Evolutionary conservation across 2,329 filamentous ascomycete genomes (phyloP).

Genomic region (Diplodia sapinea): DNA sequence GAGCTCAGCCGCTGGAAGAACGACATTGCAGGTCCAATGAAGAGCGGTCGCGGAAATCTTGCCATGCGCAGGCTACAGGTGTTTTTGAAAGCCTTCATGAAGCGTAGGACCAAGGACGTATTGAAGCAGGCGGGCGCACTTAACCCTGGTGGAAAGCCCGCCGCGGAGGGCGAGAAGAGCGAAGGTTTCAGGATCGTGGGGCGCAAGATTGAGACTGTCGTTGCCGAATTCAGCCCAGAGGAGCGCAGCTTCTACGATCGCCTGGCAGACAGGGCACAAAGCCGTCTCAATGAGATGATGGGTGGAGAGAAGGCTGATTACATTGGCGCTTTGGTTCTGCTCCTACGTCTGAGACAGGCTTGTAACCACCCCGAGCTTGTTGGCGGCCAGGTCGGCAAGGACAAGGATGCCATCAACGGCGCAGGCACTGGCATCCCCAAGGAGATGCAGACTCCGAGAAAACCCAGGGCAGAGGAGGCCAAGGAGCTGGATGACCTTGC

Average conservation of each 20-base stretch:
- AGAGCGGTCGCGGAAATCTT: slow-evolving; percentile 84
- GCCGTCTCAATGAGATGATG: slow-evolving; percentile 89
- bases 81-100: slow-evolving; percentile 93
- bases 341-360: slow-evolving; percentile 88
- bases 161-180: slow-evolving; percentile 59
- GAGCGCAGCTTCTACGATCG: slow-evolving; percentile 87
- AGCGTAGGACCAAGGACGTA: slow-evolving; percentile 97
- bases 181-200: slow-evolving; percentile 87
- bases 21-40: slow-evolving; percentile 87
- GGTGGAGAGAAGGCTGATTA: slow-evolving; percentile 80
- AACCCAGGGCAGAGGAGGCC: slow-evolving; percentile 57
- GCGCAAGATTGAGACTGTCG: slow-evolving; percentile 82
- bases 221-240: slow-evolving; percentile 76
- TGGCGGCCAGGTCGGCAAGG: slow-evolving; percentile 81
- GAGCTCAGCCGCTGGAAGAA: slow-evolving; percentile 87
- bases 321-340: slow-evolving; percentile 87
- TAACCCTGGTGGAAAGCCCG: slow-evolving; percentile 71
- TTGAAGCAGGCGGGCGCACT: slow-evolving; percentile 84
- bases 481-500: slow-evolving; percentile 81
- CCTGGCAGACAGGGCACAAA: slow-evolving; percentile 82
- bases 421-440: slow-evolving; percentile 37
- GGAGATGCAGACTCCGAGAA: slow-evolving; percentile 44
- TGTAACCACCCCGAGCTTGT: slow-evolving; percentile 94
- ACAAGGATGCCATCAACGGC: slow-evolving; percentile 78
- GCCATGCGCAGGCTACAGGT: slow-evolving; percentile 86